These are phyloP conservation scores for Cladosporium oxysporum DNA, from an alignment of 2,329 filamentous ascomycete species.

Conservation along the genomic window DNA sequence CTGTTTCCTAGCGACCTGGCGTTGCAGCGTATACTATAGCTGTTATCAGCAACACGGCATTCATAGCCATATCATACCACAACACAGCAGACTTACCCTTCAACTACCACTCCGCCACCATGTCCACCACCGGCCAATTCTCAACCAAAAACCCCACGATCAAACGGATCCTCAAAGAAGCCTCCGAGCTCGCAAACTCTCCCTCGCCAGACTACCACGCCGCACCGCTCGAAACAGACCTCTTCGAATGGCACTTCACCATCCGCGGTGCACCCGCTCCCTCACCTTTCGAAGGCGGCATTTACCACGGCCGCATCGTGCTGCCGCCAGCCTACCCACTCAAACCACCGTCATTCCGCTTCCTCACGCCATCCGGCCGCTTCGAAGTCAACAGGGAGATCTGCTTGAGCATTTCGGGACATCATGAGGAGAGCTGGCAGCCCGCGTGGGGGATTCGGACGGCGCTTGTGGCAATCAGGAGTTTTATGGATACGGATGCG, in stretches of 20 bases:
- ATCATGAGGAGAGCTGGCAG: constrained; percentile 99
- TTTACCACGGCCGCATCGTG: constrained; percentile 95
- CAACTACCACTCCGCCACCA: background rate
- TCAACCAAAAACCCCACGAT: constrained; percentile 82
- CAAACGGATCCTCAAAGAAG: constrained; percentile 87
- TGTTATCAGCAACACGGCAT: background rate
- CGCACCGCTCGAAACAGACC: constrained; percentile 79
- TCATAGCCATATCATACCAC: background rate
- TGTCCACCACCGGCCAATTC: constrained; percentile 40
- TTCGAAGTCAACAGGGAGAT: constrained; percentile 98
- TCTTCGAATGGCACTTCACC: constrained; percentile 99
- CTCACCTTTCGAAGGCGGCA: constrained; percentile 74
- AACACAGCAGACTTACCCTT: background rate
- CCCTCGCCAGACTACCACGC: constrained; percentile 86
- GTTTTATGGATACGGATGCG: constrained; percentile 90
- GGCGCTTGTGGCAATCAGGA: constrained; percentile 74
- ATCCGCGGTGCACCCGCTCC: constrained; percentile 80
- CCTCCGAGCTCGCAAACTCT: constrained; percentile 75
- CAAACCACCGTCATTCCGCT: constrained; percentile 91
- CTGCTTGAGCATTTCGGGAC: constrained; percentile 87
- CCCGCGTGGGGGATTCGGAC: constrained; percentile 96
- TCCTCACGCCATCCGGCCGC: constrained; percentile 84
- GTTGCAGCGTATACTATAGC: background rate
- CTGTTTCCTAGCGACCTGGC: background rate
- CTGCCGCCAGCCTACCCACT: constrained; percentile 88